Base-by-base conservation (phyloP, 192 early-diverging fungal species). In the Funneliformis geosporum region DNA sequence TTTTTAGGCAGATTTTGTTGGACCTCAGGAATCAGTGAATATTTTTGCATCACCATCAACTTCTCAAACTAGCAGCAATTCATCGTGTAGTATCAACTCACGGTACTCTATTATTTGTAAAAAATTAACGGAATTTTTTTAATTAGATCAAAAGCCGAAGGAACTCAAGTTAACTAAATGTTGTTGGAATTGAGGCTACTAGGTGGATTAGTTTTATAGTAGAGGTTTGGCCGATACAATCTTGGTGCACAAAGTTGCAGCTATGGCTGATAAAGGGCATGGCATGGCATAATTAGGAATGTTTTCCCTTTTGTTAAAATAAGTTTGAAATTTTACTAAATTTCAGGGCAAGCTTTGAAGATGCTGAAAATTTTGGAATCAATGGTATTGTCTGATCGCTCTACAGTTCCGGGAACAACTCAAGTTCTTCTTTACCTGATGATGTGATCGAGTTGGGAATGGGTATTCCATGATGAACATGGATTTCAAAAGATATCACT, bases 41-140 rank as follows among this genome's bases (percentile, higher is more conserved):
- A 93, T 96, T 12, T 96, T 96, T 86, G 95, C 95, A 7, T 96
- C 94, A 28, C 95, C 95, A 21, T 88, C 92, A 1, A 88, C 95
- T 6, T 87, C 88, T 1, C 94, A 95, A 79, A 91, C 85, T 94
- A 14, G 89, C 94, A 2, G 94, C 92, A 60, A 82, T 96, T 62
- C 84, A 92, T 60, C 85, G 84, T 6, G 85, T 90, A 16, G 86
- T 89, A 69, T 89, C 89, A 5, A 85, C 86, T 46, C 85, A 92
- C 28, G 95, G 94, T 33, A 90, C 90, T 11, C 80, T 96, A 44
- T 87, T 95, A 4, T 86, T 96, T 14, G 89, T 96, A 87, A 96
- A 94, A 84, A 96, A 96, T 84, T 96, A 96, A 0, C 94, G 94
- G 60, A 90, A 93, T 78, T 87, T 89, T 70, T 85, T 91, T 9